phyloP scores from a whole-genome alignment of 257 asterid genomes.

The Salvia hispanica region DNA sequence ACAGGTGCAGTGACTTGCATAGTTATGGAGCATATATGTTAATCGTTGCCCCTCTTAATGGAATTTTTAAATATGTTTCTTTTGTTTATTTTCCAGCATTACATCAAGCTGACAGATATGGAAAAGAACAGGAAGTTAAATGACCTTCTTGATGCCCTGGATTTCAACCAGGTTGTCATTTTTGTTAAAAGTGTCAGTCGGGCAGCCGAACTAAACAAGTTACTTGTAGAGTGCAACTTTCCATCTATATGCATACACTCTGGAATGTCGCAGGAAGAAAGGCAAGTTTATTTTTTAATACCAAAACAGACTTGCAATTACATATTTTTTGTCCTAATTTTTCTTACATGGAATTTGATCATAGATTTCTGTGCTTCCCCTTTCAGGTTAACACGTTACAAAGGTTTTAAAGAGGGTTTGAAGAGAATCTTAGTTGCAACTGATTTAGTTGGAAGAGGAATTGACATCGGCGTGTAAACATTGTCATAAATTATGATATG shows the following conservation, averaged over 20 bases:
- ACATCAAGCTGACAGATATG: slow-evolving; percentile 72
- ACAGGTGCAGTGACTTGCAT: slow-evolving; percentile 38
- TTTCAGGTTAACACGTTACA: slow-evolving; percentile 70
- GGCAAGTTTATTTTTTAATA: slow-evolving; percentile 34
- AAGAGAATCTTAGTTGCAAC: slow-evolving; percentile 83
- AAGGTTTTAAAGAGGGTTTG: slow-evolving; percentile 83
- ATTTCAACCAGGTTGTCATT: slow-evolving; percentile 82
- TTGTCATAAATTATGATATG: slow-evolving; percentile 33
- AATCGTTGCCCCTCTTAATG: too few relatives aligned
- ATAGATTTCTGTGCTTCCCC: slow-evolving; percentile 11
- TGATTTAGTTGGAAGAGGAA: slow-evolving; percentile 84
- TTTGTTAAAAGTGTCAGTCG: slow-evolving; percentile 71
- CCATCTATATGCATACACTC: slow-evolving; percentile 80
- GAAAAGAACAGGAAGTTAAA: slow-evolving; percentile 83
- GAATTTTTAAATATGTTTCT: background rate
- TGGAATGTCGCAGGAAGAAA: slow-evolving; percentile 91
- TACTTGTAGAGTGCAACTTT: slow-evolving; percentile 38
- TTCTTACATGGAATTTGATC: background rate
- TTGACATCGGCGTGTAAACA: slow-evolving; percentile 80
- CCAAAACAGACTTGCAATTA: background rate
- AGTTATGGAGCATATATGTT: background rate
- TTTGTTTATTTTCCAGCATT: slow-evolving; percentile 50
- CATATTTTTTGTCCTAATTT: background rate
- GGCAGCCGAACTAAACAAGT: slow-evolving; percentile 76
- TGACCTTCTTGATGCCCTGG: slow-evolving; percentile 83